Percentiles rank a stretch among this genome's conserved stretches.
Conservation (phyloP, 257 asterid genomes). For the Coffea eugenioides region DNA sequence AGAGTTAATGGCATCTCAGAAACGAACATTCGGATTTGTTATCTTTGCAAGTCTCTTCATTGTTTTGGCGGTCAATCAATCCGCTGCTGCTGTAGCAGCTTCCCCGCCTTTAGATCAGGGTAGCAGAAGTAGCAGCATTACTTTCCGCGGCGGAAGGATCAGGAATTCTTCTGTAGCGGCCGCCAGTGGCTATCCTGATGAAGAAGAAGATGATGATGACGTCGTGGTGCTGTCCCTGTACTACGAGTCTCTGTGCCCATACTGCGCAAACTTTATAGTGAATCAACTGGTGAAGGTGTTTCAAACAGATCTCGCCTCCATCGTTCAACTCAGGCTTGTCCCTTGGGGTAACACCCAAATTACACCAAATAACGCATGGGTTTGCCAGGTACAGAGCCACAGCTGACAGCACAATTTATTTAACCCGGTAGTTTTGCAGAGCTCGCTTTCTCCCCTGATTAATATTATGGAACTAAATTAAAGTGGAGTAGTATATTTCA, state of each 20-base stretch:
- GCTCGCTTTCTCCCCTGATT: background rate
- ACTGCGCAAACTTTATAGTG: conserved; percentile 81
- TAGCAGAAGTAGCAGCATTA: background rate
- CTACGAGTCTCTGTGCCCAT: conserved; percentile 89
- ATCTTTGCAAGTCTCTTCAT: conserved; percentile 15
- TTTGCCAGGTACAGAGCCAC: conserved; percentile 60
- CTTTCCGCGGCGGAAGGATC: too few relatives aligned
- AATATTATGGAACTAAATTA: too few relatives aligned
- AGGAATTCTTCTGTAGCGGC: background rate
- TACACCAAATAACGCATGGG: conserved; percentile 56
- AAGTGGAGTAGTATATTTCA: too few relatives aligned
- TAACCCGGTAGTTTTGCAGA: too few relatives aligned
- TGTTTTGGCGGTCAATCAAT: conserved; percentile 24
- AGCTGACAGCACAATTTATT: too few relatives aligned
- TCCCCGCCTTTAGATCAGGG: background rate
- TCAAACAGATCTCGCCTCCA: conserved; percentile 61
- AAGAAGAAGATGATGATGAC: conserved; percentile 22
- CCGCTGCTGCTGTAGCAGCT: conserved; percentile 2
- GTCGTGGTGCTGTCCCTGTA: conserved; percentile 56
- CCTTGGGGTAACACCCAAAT: conserved; percentile 95
- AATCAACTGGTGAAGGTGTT: conserved; percentile 59
- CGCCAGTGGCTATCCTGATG: background rate
- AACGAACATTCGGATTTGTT: conserved; percentile 1
- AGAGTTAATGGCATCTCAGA: conserved; percentile 39
- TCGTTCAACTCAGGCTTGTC: conserved; percentile 70